Conservation (phyloP, 345 rosid genomes). For the Noccaea bulbosa region DNA sequence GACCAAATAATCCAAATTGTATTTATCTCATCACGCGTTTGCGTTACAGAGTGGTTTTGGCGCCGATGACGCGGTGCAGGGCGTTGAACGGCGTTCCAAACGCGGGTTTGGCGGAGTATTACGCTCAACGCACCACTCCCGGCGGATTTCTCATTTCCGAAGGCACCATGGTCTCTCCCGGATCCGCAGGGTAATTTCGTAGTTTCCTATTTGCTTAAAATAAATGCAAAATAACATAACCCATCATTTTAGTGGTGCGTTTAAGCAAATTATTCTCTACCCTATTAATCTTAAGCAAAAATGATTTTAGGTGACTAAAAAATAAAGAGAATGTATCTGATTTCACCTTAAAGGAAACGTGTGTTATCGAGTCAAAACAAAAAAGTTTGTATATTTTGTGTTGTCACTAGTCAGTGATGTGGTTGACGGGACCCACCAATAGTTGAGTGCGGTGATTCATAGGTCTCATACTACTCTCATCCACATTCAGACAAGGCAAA, state of each 20-base stretch:
- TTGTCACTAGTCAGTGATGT: background rate
- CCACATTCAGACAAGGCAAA: background rate
- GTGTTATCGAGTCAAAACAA: background rate
- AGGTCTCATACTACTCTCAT: too few relatives aligned
- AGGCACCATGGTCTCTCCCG: conserved; percentile 70
- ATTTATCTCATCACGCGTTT: background rate
- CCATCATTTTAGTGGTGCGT: too few relatives aligned
- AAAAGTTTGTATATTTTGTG: too few relatives aligned
- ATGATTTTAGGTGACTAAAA: background rate
- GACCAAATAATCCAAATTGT: too few relatives aligned
- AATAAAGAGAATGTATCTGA: background rate
- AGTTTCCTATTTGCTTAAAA: background rate
- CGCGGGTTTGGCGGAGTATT: conserved; percentile 72
- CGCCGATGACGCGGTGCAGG: conserved; percentile 92
- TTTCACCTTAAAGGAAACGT: background rate
- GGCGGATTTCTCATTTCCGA: conserved; percentile 86
- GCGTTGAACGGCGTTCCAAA: conserved; percentile 72
- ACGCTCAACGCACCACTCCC: conserved; percentile 76
- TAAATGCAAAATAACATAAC: too few relatives aligned
- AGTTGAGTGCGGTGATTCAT: background rate
- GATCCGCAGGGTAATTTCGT: conserved; percentile 69
- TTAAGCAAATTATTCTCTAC: too few relatives aligned
- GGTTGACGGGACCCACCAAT: conserved; percentile 15
- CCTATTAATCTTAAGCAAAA: too few relatives aligned
- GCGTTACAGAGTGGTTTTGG: conserved; percentile 74